These are phyloP conservation scores for Glaciozyma antarctica DNA, from an alignment of 768 basidiomycete genomes.

Conservation along the genomic window DNA sequence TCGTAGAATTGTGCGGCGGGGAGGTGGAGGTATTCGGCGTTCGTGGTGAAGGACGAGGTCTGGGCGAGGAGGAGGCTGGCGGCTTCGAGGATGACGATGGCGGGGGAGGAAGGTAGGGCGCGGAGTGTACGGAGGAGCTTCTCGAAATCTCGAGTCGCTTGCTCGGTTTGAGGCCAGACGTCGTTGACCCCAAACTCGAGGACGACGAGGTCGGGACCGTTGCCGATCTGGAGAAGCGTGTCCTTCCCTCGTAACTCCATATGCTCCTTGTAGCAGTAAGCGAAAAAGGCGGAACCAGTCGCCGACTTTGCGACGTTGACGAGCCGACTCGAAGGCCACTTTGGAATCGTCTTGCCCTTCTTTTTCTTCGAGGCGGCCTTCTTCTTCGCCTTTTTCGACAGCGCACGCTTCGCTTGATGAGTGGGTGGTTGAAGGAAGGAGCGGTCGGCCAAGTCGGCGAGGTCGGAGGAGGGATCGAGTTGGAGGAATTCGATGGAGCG, in stretches of 20 bases:
- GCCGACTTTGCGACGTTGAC: constrained; percentile 90
- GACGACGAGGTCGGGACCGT: constrained; percentile 81
- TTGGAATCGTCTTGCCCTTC: not conserved
- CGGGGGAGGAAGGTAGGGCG: constrained; percentile 66
- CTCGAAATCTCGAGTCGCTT: constrained; percentile 45
- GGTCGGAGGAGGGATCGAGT: not conserved
- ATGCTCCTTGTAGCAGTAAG: constrained; percentile 81
- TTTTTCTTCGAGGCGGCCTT: constrained; percentile 6
- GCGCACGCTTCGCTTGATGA: no score
- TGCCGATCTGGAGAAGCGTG: constrained; percentile 58
- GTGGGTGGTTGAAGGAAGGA: not conserved
- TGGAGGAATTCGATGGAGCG: constrained; percentile 1
- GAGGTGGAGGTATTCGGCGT: constrained; percentile 79
- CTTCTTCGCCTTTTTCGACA: not conserved
- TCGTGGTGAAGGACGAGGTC: constrained; percentile 70
- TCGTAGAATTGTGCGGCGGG: constrained; percentile 92
- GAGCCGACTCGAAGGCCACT: constrained; percentile 69
- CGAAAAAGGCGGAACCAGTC: constrained; percentile 85
- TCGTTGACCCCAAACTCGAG: constrained; percentile 88
- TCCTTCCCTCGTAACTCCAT: constrained; percentile 73
- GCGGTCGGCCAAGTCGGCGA: not conserved
- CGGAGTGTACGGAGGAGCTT: constrained; percentile 45
- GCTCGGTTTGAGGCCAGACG: constrained; percentile 54
- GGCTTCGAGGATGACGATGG: constrained; percentile 69
- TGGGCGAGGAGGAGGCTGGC: constrained; percentile 79